Base-by-base conservation (phyloP, 2,329 filamentous ascomycete genomes). In the Lizonia empirigonia region DNA sequence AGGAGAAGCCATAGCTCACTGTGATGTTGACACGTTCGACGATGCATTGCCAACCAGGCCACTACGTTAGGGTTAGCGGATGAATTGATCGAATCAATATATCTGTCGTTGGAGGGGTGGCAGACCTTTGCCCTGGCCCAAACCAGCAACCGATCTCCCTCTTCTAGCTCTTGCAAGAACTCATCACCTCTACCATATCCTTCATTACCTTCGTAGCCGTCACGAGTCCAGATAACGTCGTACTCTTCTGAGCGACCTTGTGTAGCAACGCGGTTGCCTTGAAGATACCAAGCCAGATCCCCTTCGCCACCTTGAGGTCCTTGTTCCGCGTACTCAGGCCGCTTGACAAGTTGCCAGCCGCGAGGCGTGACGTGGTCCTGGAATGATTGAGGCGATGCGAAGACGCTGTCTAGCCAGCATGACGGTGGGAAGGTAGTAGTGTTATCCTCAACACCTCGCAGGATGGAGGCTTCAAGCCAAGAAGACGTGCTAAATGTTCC, bases 81-180 rank as follows among this genome's bases (percentile, higher is more conserved):
- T 24, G 4, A 22, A 6, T 19, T 7, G 10, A 18, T 26, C 18
- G 18, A 13, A 23, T 15, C 13, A 15, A 15, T 13, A 7, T n/a
- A 13, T 20, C 18, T 30, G 15, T 27, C 55, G 69, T 16, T 19
- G 4, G 10, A 23, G 5, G 18, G 16, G 35, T 22, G 1, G 35
- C 44, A 2, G 13, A 52, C 69, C 62, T 68, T 71, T 4, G 68
- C 69, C 29, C 69, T 58, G 0, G 68, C 69, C 68, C 67, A 70
- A 0, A 72, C 51, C 6, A 68, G 26, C 6, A 73, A 27, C 12
- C 45, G 40, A 53, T 73, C 70, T 6, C 66, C 67, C 4, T 62
- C 55, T 30, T 45, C 47, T 41, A 73, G 44, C 32, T 46, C 55
- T 7, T 62, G 33, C 18, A 72, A 19, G 41, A 71, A 68, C 1